A percentile compares a stretch with the other conserved stretches of the same genome.
Conservation (phyloP, 2,329 filamentous ascomycete genomes). For the Calonectria ilicicola region DNA sequence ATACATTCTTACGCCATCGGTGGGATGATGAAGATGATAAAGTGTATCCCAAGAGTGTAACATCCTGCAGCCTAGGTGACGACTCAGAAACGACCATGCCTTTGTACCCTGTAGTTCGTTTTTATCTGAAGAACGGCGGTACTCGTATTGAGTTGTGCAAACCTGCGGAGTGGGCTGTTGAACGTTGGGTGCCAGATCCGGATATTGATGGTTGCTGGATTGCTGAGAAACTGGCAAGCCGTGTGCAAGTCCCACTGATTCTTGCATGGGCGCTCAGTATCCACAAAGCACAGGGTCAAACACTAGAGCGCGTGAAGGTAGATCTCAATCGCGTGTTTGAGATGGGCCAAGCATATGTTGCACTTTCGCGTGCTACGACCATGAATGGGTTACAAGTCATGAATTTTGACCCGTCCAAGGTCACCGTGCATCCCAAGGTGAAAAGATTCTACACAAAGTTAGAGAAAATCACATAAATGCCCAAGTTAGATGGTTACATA, state of each 20-base stretch:
- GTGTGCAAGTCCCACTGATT: neutral
- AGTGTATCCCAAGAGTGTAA: constrained; percentile 57
- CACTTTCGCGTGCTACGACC: neutral
- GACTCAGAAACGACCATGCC: constrained; percentile 55
- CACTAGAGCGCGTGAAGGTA: neutral
- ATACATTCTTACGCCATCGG: constrained; percentile 50
- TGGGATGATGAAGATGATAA: constrained; percentile 54
- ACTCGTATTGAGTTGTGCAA: constrained; percentile 76
- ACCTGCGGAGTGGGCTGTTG: constrained; percentile 94
- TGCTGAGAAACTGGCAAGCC: neutral
- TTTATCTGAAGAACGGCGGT: constrained; percentile 81
- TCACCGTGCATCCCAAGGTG: neutral
- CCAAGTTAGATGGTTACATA: too few relatives aligned
- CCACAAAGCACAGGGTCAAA: neutral
- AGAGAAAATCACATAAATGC: too few relatives aligned
- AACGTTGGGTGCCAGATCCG: constrained; percentile 54
- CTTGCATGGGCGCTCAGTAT: neutral
- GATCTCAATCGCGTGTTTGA: neutral
- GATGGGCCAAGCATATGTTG: neutral
- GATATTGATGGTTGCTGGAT: neutral
- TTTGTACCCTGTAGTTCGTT: constrained; percentile 86
- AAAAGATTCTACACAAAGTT: neutral
- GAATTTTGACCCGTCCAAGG: neutral
- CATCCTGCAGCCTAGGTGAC: constrained; percentile 68
- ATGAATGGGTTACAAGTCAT: neutral